Evolutionary conservation across 148 eudicot genomes (phyloP), one percentile per base, ranked within the genome.

Genomic region (Nepenthes mirabilis): DNA sequence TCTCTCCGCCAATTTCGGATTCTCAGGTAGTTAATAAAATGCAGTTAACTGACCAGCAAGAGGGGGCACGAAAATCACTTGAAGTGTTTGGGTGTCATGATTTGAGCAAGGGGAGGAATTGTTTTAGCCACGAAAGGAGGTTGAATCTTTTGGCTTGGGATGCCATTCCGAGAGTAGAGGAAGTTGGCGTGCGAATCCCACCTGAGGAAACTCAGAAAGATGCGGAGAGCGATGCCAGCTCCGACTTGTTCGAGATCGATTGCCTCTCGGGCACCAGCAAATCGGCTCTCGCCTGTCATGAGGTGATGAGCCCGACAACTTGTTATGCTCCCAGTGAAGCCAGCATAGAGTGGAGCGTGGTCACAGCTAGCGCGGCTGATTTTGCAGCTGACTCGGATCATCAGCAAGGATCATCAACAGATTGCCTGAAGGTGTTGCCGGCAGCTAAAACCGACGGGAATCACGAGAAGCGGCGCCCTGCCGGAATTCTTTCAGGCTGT

Each of bases 311-410:
- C 37, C 82, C 77, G 1, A 63, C 72, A 32, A 55, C 74, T 0
- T 72, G 82, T 58, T 86, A 90, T 23, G 85, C 90, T 13, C 97
- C 97, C 10, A 90, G 95, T 36, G 95, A 90, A 65, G 91, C 83
- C 1, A 90, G 97, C 81, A 75, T 90, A 47, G 95, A 81, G 12
- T 90, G 97, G 95, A 90, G 95, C 5, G 83, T 87, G 12, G 82
- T 84, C 33, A 90, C 95, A 1, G 97, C 89, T 10, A 90, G 95
- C 23, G 87, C 81, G 2, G 84, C 86, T 33, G 95, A 86, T 62
- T 83, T 74, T 51, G 53, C 36, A 33, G 36, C 36, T 32, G 14
- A 66, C 57, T 82, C 88, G 0, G 83, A 89, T 14, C 65, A 23
- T 53, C 72, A 1, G 36, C 61, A 48, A 40, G 47, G 12, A 60